Evolutionary conservation across 352 stramenopile genomes (phyloP), one percentile per base, ranked within the genome.

Genomic region (Halophytophthora batemanensis): DNA sequence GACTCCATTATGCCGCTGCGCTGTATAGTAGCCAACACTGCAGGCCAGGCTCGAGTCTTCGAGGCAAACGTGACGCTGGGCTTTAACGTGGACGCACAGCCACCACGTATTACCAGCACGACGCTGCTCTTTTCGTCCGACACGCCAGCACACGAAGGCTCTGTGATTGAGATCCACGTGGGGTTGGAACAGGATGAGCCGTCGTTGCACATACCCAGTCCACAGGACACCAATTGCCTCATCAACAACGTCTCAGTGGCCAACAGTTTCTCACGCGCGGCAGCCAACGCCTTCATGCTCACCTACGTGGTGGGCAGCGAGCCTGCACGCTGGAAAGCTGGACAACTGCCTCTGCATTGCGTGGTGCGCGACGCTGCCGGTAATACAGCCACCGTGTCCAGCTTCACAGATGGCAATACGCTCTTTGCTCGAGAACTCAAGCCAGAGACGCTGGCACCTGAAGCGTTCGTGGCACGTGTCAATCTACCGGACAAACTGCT

Each of bases 201-300:
- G n/a, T 38, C 75, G 12, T 38, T 84, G 12, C 45, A 56, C 10
- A 54, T 81, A 15, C 52, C 35, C 2, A 51, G 50, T 25, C 62
- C 63, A 28, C 62, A 61, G 13, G 82, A 78, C 47, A 39, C 67
- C 15, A 64, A 61, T 5, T 87, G 76, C 40, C 52, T 66, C 10
- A 64, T 87, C 42, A 87, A 87, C 62, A 84, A 84, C 38, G 73
- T 75, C 17, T 84, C 73, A 2, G 76, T 87, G 12, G 72, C 58
- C 8, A 46, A 66, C 23, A 84, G 65, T 23, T 83, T 87, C 42
- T 69, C 71, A 2, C 58, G 70, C 45, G 75, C 76, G 17, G 69
- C 71, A 2, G 44, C 47, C 1, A 71, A 68, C 29, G 65, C 73
- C 19, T 87, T 78, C 34, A 19, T 84, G 10, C 46, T 87, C 19